phyloP scores from a whole-genome alignment of 495 filamentous ascomycete species.

The Pyronema omphalodes region DNA sequence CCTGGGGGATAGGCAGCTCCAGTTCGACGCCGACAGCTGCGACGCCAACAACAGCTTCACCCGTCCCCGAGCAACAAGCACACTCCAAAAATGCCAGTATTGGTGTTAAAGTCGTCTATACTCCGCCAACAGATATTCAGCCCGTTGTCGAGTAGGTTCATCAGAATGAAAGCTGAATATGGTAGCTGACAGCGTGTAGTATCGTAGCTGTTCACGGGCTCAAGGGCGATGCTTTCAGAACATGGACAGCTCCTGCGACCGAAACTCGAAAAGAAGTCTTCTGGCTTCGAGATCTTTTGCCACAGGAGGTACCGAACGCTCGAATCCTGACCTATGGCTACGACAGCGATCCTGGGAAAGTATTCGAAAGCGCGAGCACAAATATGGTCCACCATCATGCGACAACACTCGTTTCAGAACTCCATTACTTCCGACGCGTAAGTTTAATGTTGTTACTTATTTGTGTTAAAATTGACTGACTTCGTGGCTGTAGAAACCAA shows the following conservation, averaged over 20 bases:
- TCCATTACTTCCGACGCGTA: constrained; percentile 42
- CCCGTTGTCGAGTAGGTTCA: constrained; percentile 22
- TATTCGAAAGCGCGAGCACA: constrained; percentile 42
- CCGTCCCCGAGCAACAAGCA: background rate
- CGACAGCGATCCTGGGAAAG: constrained; percentile 52
- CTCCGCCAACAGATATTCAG: constrained; percentile 6
- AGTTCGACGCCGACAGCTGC: background rate
- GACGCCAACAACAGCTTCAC: background rate
- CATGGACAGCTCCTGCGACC: constrained; percentile 45
- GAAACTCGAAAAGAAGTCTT: constrained; percentile 37
- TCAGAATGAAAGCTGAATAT: background rate
- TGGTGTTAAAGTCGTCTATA: constrained; percentile 16
- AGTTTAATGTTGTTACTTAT: constrained; percentile 9
- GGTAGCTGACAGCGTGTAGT: constrained; percentile 15
- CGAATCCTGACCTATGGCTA: constrained; percentile 72
- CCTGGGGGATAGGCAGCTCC: background rate
- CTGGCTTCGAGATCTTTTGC: constrained; percentile 63
- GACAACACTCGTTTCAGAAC: constrained; percentile 49
- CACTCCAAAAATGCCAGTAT: constrained; percentile 15
- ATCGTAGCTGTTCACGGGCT: constrained; percentile 53
- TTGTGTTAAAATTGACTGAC: background rate
- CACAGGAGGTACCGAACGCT: constrained; percentile 41
- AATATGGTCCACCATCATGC: constrained; percentile 73
- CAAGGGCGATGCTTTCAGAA: constrained; percentile 56
- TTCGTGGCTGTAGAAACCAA: background rate